Percentiles rank a stretch among this genome's conserved stretches.
These are phyloP conservation scores for Venustampulla echinocandica DNA, from an alignment of 495 filamentous ascomycete species.

Conservation along the genomic window DNA sequence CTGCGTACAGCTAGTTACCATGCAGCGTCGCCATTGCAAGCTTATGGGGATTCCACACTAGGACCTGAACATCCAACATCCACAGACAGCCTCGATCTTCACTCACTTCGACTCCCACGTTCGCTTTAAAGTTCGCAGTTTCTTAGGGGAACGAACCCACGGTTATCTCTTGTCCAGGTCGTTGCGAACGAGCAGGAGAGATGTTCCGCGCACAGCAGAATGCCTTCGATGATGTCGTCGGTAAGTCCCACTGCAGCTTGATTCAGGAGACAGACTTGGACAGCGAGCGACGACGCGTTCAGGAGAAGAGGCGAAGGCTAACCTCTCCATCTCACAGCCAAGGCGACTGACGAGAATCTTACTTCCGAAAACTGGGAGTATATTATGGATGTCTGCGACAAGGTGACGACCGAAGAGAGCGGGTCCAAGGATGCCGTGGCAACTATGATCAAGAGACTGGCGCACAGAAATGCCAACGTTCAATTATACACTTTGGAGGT, in stretches of 20 bases:
- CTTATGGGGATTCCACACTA: too few species aligned
- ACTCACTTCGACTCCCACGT: too few species aligned
- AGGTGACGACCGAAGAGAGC: slow-evolving; percentile 51
- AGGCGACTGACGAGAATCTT: slow-evolving; percentile 97
- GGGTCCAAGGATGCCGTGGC: slow-evolving; percentile 87
- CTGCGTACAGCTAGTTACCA: too few species aligned
- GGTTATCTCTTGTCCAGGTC: too few species aligned
- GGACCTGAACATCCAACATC: too few species aligned
- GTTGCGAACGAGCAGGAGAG: neutral
- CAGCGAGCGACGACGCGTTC: neutral
- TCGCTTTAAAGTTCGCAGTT: too few species aligned
- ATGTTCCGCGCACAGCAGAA: slow-evolving; percentile 82
- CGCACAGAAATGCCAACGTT: slow-evolving; percentile 98
- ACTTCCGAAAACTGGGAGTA: slow-evolving; percentile 98
- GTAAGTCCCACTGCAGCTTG: slow-evolving; percentile 35
- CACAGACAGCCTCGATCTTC: too few species aligned
- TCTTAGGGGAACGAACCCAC: too few species aligned
- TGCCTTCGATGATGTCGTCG: slow-evolving; percentile 72
- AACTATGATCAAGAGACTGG: slow-evolving; percentile 89
- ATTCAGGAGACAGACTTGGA: neutral
- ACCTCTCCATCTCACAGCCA: slow-evolving; percentile 49
- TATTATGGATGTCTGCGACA: slow-evolving; percentile 98
- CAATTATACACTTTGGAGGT: slow-evolving; percentile 97
- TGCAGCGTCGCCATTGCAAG: too few species aligned
- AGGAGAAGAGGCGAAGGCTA: neutral